Base-by-base conservation (phyloP, 1,284 basidiomycete genomes). In the Cryptococcus maquisensis region DNA sequence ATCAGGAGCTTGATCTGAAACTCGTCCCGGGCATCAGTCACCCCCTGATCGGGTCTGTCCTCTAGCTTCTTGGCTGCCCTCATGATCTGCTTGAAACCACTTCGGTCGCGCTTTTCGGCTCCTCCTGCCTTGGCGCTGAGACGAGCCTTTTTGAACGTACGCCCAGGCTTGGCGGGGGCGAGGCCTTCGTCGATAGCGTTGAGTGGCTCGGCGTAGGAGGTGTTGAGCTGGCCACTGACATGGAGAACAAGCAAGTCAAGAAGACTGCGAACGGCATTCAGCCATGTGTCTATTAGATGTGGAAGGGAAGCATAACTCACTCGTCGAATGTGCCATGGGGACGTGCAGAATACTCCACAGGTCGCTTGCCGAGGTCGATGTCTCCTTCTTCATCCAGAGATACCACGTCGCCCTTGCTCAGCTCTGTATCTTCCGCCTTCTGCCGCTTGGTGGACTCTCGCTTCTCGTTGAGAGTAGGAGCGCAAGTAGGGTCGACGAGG, bases 241-340 rank as follows among this genome's bases (percentile, higher is more conserved):
- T 63, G 58, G 1, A 68, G 59, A n/a, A 66, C 47, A 18, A 70
- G 61, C 4, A 70, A 52, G 26, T 64, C 59, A 48, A 60, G 57
- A 16, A 67, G 51, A 51, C 61, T 66, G 51, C 4, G 18, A n/a
- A 23, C 8, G 20, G 21, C 37, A 9, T 24, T 13, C 43, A 47
- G 44, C 35, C 38, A 12, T 39, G 15, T 24, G n/a, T 18, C 10
- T 23, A 28, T n/a, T 7, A 47, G 48, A 13, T 48, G 24, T 18
- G 21, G 38, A n/a, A n/a, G n/a, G n/a, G n/a, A n/a, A 23, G 5
- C 16, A 42, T 35, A 38, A 56, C 60, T 59, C 39, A 66, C 63
- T 68, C 68, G 28, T 68, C 59, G 49, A 66, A 70, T 20, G 52
- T 55, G 5, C 68, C 68, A 39, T 70, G 68, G 3, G 68, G 68